Evolutionary conservation across 345 rosid genomes (phyloP).

Genomic region (Arabidopsis thaliana): TAIR10.1 NC_003075.7:8570001-8570500

Average conservation of each 20-base stretch:
- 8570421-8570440: conserved; percentile 30
- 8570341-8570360: neutral
- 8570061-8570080: neutral
- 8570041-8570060: neutral
- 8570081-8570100: neutral
- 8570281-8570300: no score
- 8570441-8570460: neutral
- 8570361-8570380: neutral
- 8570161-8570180: no score
- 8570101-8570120: neutral
- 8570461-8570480: conserved; percentile 15
- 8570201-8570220: no score
- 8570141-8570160: no score
- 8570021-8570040: neutral
- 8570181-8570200: no score
- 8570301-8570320: no score
- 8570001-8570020: neutral
- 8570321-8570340: neutral
- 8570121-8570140: neutral
- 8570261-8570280: no score
- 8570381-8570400: neutral
- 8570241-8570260: no score
- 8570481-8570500: conserved; percentile 25
- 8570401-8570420: neutral
- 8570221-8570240: no score